A percentile compares a stretch with the other conserved stretches of the same genome.
Conservation (phyloP, 2,329 filamentous ascomycete genomes). For the Aspergillus ochraceoroseus region DNA sequence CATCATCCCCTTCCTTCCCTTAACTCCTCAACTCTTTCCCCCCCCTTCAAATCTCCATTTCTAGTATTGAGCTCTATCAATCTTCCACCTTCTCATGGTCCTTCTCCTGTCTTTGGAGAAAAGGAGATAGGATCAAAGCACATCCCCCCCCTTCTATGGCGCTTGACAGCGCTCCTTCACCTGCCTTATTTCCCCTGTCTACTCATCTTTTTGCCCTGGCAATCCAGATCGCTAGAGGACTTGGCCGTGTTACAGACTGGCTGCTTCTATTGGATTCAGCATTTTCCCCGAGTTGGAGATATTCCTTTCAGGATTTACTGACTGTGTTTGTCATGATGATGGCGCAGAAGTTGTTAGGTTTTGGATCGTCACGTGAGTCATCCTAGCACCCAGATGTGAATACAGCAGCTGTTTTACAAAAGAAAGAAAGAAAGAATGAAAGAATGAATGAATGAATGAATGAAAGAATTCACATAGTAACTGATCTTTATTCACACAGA, state of each 20-base stretch:
- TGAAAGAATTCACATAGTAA: too few species aligned
- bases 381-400: background rate
- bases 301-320: background rate
- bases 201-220: background rate
- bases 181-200: background rate
- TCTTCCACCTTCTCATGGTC: too few species aligned
- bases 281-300: background rate
- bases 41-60: background rate
- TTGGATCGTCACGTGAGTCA: constrained; percentile 20
- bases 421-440: background rate
- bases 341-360: constrained; percentile 16
- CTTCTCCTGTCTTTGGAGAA: too few species aligned
- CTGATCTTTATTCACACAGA: too few species aligned
- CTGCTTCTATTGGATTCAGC: background rate
- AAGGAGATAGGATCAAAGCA: too few species aligned
- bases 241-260: background rate
- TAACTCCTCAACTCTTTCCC: background rate
- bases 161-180: background rate
- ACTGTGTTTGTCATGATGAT: constrained; percentile 1
- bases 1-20: constrained; percentile 9
- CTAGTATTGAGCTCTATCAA: too few species aligned
- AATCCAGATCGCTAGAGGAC: background rate
- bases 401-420: background rate
- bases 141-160: too few species aligned
- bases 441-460: background rate